Conservation (phyloP, 805 yeast species). For the Saccharomycopsis fermentans region DNA sequence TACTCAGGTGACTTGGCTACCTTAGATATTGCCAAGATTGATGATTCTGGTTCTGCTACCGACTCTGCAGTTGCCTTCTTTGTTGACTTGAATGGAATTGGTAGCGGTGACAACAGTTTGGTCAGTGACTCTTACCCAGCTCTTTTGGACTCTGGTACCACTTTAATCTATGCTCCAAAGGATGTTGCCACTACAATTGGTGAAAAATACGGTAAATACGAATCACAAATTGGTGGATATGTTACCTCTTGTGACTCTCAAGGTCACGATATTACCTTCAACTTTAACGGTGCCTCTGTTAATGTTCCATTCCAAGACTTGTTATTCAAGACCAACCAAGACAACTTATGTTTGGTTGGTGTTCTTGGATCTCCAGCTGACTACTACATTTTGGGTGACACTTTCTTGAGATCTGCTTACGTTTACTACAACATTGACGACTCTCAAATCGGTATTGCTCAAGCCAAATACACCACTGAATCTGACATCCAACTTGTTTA, state of each 20-base stretch:
- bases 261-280: conserved; percentile 19
- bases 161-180: conserved; percentile 35
- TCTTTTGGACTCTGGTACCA: conserved; percentile 36
- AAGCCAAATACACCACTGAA: conserved; percentile 29
- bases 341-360: conserved; percentile 36
- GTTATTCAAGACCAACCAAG: conserved; percentile 22
- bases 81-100: conserved; percentile 12
- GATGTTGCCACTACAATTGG: conserved; percentile 22
- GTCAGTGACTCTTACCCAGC: conserved; percentile 28
- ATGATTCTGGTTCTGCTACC: conserved; percentile 28
- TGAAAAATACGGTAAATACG: conserved; percentile 25
- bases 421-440: conserved; percentile 44
- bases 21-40: conserved; percentile 23
- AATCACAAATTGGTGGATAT: conserved; percentile 19
- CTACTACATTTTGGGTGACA: conserved; percentile 40
- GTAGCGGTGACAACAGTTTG: conserved; percentile 10
- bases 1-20: conserved; percentile 29
- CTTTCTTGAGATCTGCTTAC: conserved; percentile 42
- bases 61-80: conserved; percentile 18
- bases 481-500: conserved; percentile 34
- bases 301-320: conserved; percentile 36
- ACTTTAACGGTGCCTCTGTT: conserved; percentile 32
- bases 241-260: conserved; percentile 8
- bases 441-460: conserved; percentile 35
- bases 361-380: conserved; percentile 28